Percentiles rank a stretch among this genome's conserved stretches.
Conservation (phyloP, 192 early-diverging fungal species). For the Umbelopsis vinacea region DNA sequence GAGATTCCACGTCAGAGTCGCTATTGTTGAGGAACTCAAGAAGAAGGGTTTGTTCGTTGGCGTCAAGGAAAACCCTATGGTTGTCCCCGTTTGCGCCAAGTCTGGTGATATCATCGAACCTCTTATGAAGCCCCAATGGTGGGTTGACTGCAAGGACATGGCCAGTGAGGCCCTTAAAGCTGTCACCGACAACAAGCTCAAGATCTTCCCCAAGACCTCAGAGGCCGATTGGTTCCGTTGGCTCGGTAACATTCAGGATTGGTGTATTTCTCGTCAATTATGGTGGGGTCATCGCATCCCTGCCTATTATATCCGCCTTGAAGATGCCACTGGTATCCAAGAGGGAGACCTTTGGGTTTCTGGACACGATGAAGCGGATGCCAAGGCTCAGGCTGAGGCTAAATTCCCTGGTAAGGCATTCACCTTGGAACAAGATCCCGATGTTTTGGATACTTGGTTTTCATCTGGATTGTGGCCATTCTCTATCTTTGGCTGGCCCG, state of each 20-base stretch:
- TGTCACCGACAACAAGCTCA: slow-evolving; percentile 78
- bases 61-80: slow-evolving; percentile 92
- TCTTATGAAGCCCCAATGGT: slow-evolving; percentile 99
- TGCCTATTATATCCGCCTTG: slow-evolving; percentile 90
- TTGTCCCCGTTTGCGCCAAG: slow-evolving; percentile 84
- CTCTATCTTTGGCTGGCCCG: slow-evolving; percentile 96
- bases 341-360: slow-evolving; percentile 87
- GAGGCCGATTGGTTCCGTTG: slow-evolving; percentile 97
- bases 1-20: slow-evolving; percentile 92
- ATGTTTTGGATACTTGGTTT: slow-evolving; percentile 99
- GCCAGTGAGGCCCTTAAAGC: slow-evolving; percentile 80
- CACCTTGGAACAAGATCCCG: slow-evolving; percentile 91
- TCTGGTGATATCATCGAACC: slow-evolving; percentile 97
- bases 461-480: slow-evolving; percentile 98
- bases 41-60: slow-evolving; percentile 86
- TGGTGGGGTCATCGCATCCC: slow-evolving; percentile 99
- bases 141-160: slow-evolving; percentile 91
- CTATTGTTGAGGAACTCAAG: slow-evolving; percentile 87
- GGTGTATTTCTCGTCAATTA: slow-evolving; percentile 98
- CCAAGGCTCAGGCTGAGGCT: slow-evolving; percentile 70
- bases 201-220: slow-evolving; percentile 82
- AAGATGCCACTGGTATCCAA: slow-evolving; percentile 52
- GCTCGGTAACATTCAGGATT: slow-evolving; percentile 95
- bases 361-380: slow-evolving; percentile 79
- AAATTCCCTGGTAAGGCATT: slow-evolving; percentile 83